A percentile compares a stretch with the other conserved stretches of the same genome.
These are phyloP conservation scores for Carex myosuroides DNA, from an alignment of 176 grass and related monocot genomes.

Conservation along the genomic window DNA sequence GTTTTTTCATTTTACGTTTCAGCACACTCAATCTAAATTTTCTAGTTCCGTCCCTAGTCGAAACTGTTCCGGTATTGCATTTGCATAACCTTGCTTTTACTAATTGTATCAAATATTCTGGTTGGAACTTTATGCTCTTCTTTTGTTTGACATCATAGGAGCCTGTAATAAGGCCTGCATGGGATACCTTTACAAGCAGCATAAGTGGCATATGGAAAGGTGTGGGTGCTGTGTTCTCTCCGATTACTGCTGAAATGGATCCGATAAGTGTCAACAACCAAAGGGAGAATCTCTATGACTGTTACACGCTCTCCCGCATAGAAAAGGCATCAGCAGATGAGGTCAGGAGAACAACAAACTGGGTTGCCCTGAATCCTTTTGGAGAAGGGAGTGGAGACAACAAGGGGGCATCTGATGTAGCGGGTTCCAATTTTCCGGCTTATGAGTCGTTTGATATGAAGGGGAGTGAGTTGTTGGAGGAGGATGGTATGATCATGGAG, in stretches of 20 bases:
- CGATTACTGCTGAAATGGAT: constrained; percentile 89
- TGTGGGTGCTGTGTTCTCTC: constrained; percentile 76
- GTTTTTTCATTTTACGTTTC: too few species aligned
- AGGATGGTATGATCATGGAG: constrained; percentile 63
- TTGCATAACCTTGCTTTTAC: not conserved
- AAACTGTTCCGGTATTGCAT: not conserved
- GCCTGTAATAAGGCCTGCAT: constrained; percentile 82
- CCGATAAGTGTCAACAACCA: constrained; percentile 70
- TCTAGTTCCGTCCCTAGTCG: too few species aligned
- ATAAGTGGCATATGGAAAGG: constrained; percentile 92
- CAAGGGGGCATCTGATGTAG: constrained; percentile 16
- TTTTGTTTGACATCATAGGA: constrained; percentile 35
- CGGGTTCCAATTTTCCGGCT: constrained; percentile 34
- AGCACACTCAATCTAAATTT: too few species aligned
- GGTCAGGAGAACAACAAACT: constrained; percentile 69
- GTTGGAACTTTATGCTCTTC: not conserved
- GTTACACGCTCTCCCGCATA: constrained; percentile 70
- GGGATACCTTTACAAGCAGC: constrained; percentile 92
- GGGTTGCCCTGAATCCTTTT: constrained; percentile 58
- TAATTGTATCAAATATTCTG: not conserved
- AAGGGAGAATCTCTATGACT: constrained; percentile 90
- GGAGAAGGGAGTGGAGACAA: constrained; percentile 42
- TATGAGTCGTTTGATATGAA: constrained; percentile 80
- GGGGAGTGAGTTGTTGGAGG: constrained; percentile 57
- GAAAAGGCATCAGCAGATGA: constrained; percentile 38